These are phyloP conservation scores for Heliamphora exappendiculata DNA, from an alignment of 148 eudicot species.

Conservation along the genomic window DNA sequence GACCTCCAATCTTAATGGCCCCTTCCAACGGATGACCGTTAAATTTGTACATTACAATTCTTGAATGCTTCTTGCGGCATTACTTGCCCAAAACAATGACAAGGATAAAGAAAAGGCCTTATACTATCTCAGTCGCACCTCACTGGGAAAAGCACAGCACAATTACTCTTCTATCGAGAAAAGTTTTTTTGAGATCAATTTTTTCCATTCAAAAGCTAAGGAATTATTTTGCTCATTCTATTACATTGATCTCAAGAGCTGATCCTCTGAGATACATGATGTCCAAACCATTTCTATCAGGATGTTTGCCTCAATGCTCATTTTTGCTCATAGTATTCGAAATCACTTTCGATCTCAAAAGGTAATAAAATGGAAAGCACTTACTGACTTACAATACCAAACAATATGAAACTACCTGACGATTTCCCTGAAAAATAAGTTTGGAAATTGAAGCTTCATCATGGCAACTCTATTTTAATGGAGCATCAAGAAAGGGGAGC, in stretches of 20 bases:
- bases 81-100: background rate
- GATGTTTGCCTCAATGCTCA: background rate
- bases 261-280: background rate
- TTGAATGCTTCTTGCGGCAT: background rate
- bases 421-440: background rate
- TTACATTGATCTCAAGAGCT: background rate
- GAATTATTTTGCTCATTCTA: background rate
- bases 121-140: background rate
- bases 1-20: background rate
- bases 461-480: background rate
- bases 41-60: background rate
- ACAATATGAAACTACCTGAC: background rate
- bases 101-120: background rate
- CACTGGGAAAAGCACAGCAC: background rate
- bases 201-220: background rate
- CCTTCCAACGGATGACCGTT: background rate
- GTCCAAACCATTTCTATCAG: background rate
- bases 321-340: background rate
- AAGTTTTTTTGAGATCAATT: background rate
- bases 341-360: background rate
- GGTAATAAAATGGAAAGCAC: background rate
- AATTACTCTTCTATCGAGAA: background rate
- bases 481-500: background rate
- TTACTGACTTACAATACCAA: background rate
- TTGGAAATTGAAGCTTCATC: background rate